Evolutionary conservation across 2,329 filamentous ascomycete genomes (phyloP), one percentile per base, ranked within the genome.

Genomic region (Drechmeria coniospora): DNA sequence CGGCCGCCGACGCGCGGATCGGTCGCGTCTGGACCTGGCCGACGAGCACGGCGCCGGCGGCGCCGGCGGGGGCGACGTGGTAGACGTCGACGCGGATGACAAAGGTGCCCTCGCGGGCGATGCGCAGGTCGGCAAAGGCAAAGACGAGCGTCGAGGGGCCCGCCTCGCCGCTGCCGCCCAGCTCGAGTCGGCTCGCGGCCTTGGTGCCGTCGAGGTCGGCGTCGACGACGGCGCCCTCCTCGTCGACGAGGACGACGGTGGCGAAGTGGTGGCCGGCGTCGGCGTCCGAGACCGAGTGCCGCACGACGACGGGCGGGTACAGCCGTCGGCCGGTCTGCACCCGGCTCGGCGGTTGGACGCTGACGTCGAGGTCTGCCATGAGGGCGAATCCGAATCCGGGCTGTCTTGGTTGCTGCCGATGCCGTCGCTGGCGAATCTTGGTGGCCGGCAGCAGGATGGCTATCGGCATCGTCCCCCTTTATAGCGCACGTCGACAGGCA

Each of bases 81-180:
- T 49, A 50, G 1, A 47, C 20, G 18, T 51, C 47, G 5, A 52
- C 23, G 11, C 41, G 41, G 21, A 52, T 35, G 3, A 24, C 37
- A 25, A 42, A 52, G 5, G 22, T 26, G 1, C 49, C 49, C 2
- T 32, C 28, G 4, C 21, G 16, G 0, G 21, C 13, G n/a, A 50
- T 39, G 3, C 32, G 29, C 15, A 51, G 36, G 15, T 47, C 32
- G 3, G 33, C 6, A 19, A 49, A 51, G 4, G 38, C 30, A 25
- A 47, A 52, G 5, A 38, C 30, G 4, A 43, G 29, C 1, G 35
- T 34, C 3, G 29, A 31, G 4, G 36, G 28, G 4, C 33, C 27
- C 8, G 33, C 17, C 1, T 24, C n/a, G 14, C 18, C 18, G 18
- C 18, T 20, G 18, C 7, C 22, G n/a, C 31, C 32, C 2, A 40